These are phyloP conservation scores for Paramecium pentaurelia DNA, from an alignment of 73 alveolate genomes.

Conservation along the genomic window DNA sequence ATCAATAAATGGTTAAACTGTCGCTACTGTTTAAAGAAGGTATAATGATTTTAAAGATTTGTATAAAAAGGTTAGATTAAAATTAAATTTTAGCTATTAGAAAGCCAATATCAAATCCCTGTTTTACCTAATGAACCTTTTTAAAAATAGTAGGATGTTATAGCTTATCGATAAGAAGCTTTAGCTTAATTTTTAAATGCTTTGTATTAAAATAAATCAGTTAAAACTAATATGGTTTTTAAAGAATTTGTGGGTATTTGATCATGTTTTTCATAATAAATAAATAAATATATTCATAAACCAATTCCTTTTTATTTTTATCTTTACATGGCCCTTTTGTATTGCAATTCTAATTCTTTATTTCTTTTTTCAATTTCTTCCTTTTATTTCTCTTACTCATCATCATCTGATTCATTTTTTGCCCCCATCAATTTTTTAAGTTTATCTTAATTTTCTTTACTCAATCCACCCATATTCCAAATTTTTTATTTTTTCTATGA, in stretches of 20 bases:
- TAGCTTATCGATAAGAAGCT: neutral
- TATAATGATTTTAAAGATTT: conserved; percentile 38
- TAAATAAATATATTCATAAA: neutral
- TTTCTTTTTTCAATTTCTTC: conserved; percentile 27
- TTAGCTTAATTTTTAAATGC: neutral
- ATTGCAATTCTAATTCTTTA: neutral
- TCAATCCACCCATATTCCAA: conserved; percentile 38
- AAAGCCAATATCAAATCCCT: neutral
- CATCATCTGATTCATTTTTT: conserved; percentile 28
- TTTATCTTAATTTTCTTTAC: neutral
- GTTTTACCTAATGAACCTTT: neutral
- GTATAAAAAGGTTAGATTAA: neutral
- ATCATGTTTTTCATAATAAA: neutral
- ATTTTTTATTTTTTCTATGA: neutral
- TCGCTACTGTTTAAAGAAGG: neutral
- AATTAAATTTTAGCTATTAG: neutral
- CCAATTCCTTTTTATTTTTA: conserved; percentile 2
- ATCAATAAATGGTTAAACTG: neutral
- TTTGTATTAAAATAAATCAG: neutral
- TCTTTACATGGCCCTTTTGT: neutral
- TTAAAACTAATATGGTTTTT: neutral
- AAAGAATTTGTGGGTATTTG: conserved; percentile 39
- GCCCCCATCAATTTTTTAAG: conserved; percentile 28
- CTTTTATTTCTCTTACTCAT: neutral
- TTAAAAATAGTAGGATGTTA: neutral